These are phyloP conservation scores for Aspergillus leporis DNA, from an alignment of 495 filamentous ascomycete species.

Conservation along the genomic window DNA sequence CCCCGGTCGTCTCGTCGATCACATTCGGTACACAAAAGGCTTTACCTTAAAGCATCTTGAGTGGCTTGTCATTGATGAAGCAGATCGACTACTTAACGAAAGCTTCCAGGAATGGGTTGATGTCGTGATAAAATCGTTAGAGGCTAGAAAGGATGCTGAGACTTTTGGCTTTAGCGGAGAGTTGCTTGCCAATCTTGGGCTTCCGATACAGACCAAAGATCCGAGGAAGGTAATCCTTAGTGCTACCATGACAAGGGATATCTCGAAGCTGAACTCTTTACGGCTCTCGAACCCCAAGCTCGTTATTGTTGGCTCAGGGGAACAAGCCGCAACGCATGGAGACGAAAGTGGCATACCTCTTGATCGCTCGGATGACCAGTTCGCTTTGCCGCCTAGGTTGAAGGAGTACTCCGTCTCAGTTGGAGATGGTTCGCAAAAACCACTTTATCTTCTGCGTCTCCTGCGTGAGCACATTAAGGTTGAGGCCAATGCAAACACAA, in stretches of 20 bases:
- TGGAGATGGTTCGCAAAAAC: conserved; percentile 75
- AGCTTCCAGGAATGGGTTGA: conserved; percentile 92
- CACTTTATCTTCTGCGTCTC: conserved; percentile 67
- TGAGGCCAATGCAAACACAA: conserved; percentile 15
- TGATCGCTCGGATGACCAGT: conserved; percentile 31
- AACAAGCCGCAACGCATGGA: conserved; percentile 41
- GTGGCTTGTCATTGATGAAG: conserved; percentile 93
- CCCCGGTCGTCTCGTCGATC: conserved; percentile 88
- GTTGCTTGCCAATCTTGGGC: conserved; percentile 36
- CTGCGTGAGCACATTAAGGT: conserved; percentile 39
- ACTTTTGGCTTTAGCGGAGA: conserved; percentile 49
- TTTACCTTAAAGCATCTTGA: conserved; percentile 72
- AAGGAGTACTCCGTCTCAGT: conserved; percentile 74
- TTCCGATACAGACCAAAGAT: conserved; percentile 40
- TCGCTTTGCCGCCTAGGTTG: conserved; percentile 68
- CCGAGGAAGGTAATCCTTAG: conserved; percentile 78
- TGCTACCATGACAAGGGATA: conserved; percentile 90
- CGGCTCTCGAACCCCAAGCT: conserved; percentile 73
- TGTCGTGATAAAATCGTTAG: conserved; percentile 64
- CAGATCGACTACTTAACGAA: conserved; percentile 86
- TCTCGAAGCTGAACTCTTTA: conserved; percentile 74
- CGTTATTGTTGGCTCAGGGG: conserved; percentile 61
- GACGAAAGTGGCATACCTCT: conserved; percentile 28
- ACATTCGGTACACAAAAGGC: conserved; percentile 78
- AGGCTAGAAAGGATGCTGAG: conserved; percentile 47